Conservation (phyloP, 1,284 basidiomycete species). For the Moesziomyces antarcticus region DNA sequence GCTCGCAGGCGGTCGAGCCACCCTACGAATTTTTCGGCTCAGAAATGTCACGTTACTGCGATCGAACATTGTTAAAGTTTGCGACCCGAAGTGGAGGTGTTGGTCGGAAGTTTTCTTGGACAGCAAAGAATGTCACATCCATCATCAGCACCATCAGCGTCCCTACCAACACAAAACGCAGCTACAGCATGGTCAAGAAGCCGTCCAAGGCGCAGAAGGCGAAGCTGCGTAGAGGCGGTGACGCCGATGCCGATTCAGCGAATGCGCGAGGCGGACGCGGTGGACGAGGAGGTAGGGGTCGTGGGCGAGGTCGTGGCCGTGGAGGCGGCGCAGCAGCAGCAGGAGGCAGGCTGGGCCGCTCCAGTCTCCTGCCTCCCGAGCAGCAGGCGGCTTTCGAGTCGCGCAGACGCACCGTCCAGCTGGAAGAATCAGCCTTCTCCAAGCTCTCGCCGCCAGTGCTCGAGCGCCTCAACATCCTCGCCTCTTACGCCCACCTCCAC, state of each 20-base stretch:
- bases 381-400: slow-evolving; percentile 39
- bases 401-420: slow-evolving; percentile 36
- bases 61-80: background rate
- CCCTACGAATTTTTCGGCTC: background rate
- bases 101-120: background rate
- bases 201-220: slow-evolving; percentile 50
- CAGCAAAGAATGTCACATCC: background rate
- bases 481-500: slow-evolving; percentile 39
- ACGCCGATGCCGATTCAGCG: slow-evolving; percentile 8
- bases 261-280: slow-evolving; percentile 8
- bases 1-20: background rate
- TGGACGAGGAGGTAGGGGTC: slow-evolving; percentile 6
- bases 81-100: background rate
- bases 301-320: slow-evolving; percentile 20
- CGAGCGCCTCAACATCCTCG: slow-evolving; percentile 51
- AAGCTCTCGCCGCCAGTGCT: slow-evolving; percentile 50
- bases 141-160: background rate
- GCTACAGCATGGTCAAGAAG: slow-evolving; percentile 40
- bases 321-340: slow-evolving; percentile 11
- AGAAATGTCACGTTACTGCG: too few relatives aligned
- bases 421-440: slow-evolving; percentile 52
- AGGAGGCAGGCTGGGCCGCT: slow-evolving; percentile 22
- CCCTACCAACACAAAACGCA: background rate
- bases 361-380: slow-evolving; percentile 34
- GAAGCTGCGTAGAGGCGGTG: slow-evolving; percentile 25